Base-by-base conservation (phyloP, 1,284 basidiomycete species). In the Tetrapyrgos nigripes region DNA sequence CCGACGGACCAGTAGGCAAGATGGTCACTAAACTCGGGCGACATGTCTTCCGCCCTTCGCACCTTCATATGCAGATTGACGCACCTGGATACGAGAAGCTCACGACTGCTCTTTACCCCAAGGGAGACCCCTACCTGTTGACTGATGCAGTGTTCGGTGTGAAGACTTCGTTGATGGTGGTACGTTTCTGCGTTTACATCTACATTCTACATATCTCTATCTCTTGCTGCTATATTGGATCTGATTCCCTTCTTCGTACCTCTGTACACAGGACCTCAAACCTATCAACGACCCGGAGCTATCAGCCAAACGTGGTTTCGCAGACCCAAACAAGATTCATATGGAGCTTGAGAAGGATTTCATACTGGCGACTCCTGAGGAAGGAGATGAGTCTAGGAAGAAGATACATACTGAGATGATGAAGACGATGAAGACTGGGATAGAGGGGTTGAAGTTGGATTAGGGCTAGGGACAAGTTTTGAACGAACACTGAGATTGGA, bases 101-200 rank as follows among this genome's bases (percentile, higher is more conserved):
- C 43, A 77, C 82, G 21, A 94, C 93, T 0, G 85, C 92, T 1
- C 70, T 94, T 11, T 96, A 92, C 72, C 86, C 89, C 21, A 83
- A 87, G 58, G 88, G 85, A 17, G 91, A 93, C 64, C 71, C 77
- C 3, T 93, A 83, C 64, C 64, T 93, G 17, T 72, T 73, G 13
- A 91, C 84, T 58, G 93, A 93, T 66, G 79, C 82, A 3, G 92
- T 94, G 1, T 94, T 94, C 69, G 92, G 92, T 13, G 91, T 91
- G 13, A 92, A 89, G 71, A 82, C 82, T 55, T 89, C 70, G n/a
- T 62, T 76, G 24, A 68, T 77, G 43, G 73, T 80, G 48, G 81
- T 82, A 66, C 33, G 73, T 72, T 9, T 28, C 23, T 26, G 9
- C 46, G 9, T 14, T 4, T 13, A 17, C 14, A 4, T 23, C 23